A percentile compares a stretch with the other conserved stretches of the same genome.
These are phyloP conservation scores for Mycena latifolia DNA, from an alignment of 768 basidiomycete genomes.

Conservation along the genomic window DNA sequence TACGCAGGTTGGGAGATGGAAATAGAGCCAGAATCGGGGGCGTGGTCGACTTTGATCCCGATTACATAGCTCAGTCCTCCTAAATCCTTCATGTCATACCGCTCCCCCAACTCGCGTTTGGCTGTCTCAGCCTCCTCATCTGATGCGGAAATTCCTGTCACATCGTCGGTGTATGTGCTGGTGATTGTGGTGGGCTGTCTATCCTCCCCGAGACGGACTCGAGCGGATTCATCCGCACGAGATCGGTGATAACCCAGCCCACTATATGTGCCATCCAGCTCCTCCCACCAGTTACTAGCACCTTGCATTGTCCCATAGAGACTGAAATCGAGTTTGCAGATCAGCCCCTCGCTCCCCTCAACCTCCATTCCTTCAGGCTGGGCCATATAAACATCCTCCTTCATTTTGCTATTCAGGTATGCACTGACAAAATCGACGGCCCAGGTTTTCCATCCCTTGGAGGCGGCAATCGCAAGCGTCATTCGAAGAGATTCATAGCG, in stretches of 20 bases:
- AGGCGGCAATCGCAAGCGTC: background rate
- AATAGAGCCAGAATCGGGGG: slow-evolving; percentile 24
- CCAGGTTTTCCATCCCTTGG: slow-evolving; percentile 5
- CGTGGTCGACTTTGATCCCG: slow-evolving; percentile 45
- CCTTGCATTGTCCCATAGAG: slow-evolving; percentile 19
- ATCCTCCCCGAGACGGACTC: background rate
- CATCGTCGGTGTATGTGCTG: slow-evolving; percentile 13
- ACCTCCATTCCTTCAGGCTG: slow-evolving; percentile 13
- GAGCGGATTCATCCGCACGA: background rate
- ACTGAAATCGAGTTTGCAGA: background rate
- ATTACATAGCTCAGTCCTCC: slow-evolving; percentile 17
- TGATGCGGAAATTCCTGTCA: background rate
- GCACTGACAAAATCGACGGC: slow-evolving; percentile 6
- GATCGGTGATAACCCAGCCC: slow-evolving; percentile 2
- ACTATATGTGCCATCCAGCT: background rate
- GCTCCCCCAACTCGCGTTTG: background rate
- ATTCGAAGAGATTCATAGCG: slow-evolving; percentile 7
- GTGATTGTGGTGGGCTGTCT: background rate
- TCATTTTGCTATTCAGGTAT: slow-evolving; percentile 12
- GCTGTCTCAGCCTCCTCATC: background rate
- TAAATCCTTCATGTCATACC: background rate
- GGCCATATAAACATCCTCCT: slow-evolving; percentile 10
- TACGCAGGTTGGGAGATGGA: slow-evolving; percentile 45
- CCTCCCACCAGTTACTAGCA: slow-evolving; percentile 9
- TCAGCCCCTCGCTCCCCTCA: background rate